A percentile compares a stretch with the other conserved stretches of the same genome.
Conservation (phyloP, 768 basidiomycete species). For the Mycena chlorophos region DNA sequence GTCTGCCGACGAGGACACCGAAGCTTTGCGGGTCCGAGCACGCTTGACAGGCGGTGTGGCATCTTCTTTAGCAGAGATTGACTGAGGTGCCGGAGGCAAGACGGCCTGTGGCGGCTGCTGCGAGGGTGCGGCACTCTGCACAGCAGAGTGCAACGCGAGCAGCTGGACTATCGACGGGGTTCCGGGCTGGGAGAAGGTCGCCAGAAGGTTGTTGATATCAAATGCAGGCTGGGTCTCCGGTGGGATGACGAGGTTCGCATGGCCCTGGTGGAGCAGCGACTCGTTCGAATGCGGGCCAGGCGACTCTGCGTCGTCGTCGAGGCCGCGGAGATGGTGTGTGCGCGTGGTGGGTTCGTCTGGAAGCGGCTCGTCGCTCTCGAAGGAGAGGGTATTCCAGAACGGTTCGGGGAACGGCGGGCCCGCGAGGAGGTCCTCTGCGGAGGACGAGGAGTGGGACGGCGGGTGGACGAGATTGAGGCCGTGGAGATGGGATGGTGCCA, state of each 20-base stretch:
- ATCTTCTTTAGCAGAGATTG: constrained; percentile 29
- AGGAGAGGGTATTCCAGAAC: constrained; percentile 81
- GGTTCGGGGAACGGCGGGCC: constrained; percentile 72
- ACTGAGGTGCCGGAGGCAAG: constrained; percentile 23
- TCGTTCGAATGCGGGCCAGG: constrained; percentile 31
- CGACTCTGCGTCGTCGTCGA: constrained; percentile 53
- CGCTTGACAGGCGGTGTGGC: constrained; percentile 51
- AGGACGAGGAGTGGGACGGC: constrained; percentile 37
- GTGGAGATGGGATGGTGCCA: constrained; percentile 67
- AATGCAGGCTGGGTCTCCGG: constrained; percentile 34
- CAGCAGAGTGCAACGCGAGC: constrained; percentile 57
- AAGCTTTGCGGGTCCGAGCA: constrained; percentile 54
- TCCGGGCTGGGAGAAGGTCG: constrained; percentile 33
- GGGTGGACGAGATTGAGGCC: constrained; percentile 81
- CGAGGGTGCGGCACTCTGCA: constrained; percentile 28
- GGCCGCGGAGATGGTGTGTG: constrained; percentile 33
- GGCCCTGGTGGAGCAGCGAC: constrained; percentile 50
- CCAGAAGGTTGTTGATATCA: constrained; percentile 41
- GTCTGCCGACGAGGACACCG: constrained; percentile 38
- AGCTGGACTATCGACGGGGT: constrained; percentile 69
- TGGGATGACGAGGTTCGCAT: constrained; percentile 59
- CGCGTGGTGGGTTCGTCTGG: constrained; percentile 37
- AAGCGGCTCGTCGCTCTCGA: constrained; percentile 73
- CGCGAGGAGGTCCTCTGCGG: constrained; percentile 60
- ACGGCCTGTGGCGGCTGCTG: no score